phyloP scores from a whole-genome alignment of 2,329 filamentous ascomycete species.

The Fusarium decemcellulare region DNA sequence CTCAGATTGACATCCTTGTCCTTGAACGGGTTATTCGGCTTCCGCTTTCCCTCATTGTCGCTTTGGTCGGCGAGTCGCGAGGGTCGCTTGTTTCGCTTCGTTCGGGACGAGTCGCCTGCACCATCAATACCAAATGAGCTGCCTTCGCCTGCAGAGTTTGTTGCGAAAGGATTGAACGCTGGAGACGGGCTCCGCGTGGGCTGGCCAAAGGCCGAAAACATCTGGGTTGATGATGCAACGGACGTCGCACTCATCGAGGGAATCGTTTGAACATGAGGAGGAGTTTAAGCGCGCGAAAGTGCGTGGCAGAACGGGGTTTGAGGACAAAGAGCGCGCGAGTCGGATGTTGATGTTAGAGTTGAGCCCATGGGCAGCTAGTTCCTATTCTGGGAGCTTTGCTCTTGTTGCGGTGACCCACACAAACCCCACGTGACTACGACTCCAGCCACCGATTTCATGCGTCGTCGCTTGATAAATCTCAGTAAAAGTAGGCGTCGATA shows the following conservation, averaged over 20 bases:
- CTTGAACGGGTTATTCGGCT: slow-evolving; percentile 47
- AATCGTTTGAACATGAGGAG: slow-evolving; percentile 52
- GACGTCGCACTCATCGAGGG: slow-evolving; percentile 55
- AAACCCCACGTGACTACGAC: slow-evolving; percentile 37
- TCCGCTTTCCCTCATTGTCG: slow-evolving; percentile 46
- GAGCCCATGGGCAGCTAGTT: slow-evolving; percentile 36
- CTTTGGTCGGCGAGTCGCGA: slow-evolving; percentile 46
- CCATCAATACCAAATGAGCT: slow-evolving; percentile 52
- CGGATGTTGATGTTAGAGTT: slow-evolving; percentile 37
- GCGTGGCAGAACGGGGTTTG: slow-evolving; percentile 21
- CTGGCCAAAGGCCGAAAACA: slow-evolving; percentile 56
- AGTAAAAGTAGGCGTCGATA: too few species aligned
- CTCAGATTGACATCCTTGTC: slow-evolving; percentile 44
- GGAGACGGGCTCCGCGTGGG: slow-evolving; percentile 53
- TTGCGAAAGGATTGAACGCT: slow-evolving; percentile 55
- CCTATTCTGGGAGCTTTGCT: slow-evolving; percentile 43
- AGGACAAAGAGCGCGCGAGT: slow-evolving; percentile 9
- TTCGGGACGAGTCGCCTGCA: slow-evolving; percentile 46
- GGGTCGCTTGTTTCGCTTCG: slow-evolving; percentile 46
- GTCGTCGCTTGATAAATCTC: too few species aligned
- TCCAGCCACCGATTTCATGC: slow-evolving; percentile 3
- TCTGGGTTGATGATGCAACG: slow-evolving; percentile 58
- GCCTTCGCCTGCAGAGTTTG: slow-evolving; percentile 35
- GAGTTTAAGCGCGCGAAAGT: slow-evolving; percentile 30
- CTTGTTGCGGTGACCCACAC: slow-evolving; percentile 19